Conservation (phyloP, 352 stramenopile genomes). For the Pythium plurisporium region DNA sequence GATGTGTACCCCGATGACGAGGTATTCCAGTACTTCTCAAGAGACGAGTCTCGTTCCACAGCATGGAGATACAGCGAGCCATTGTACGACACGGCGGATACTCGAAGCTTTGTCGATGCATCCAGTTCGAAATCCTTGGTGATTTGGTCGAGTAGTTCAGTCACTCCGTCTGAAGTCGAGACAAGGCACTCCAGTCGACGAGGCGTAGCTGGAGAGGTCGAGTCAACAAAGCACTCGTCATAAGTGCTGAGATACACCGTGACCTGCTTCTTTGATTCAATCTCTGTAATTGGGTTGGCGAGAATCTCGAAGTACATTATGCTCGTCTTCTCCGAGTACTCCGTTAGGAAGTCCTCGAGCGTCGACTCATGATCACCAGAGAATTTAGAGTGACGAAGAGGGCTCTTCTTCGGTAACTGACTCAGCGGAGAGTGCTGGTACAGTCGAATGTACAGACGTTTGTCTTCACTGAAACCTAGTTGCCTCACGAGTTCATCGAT, state of each 20-base stretch:
- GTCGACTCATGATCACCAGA: slow-evolving; percentile 52
- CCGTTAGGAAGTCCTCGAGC: slow-evolving; percentile 64
- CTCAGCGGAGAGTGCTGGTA: slow-evolving; percentile 79
- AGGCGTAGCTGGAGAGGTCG: slow-evolving; percentile 23
- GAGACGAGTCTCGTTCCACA: slow-evolving; percentile 29
- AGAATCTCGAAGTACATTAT: slow-evolving; percentile 76
- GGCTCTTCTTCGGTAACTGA: slow-evolving; percentile 53
- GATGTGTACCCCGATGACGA: slow-evolving; percentile 22
- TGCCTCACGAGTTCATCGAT: slow-evolving; percentile 50
- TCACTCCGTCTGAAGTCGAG: slow-evolving; percentile 39
- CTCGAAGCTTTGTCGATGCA: slow-evolving; percentile 35
- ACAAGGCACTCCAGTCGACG: slow-evolving; percentile 66
- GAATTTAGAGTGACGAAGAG: slow-evolving; percentile 63
- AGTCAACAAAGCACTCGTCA: slow-evolving; percentile 60
- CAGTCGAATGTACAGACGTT: slow-evolving; percentile 61
- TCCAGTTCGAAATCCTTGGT: slow-evolving; percentile 38
- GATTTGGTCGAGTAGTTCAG: slow-evolving; percentile 52
- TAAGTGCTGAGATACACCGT: slow-evolving; percentile 74
- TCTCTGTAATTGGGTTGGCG: slow-evolving; percentile 70
- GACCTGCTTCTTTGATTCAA: slow-evolving; percentile 83
- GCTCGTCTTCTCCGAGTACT: slow-evolving; percentile 67
- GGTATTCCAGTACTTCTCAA: slow-evolving; percentile 49
- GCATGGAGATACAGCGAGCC: slow-evolving; percentile 50
- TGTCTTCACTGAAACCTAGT: slow-evolving; percentile 34
- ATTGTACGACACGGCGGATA: slow-evolving; percentile 57